Base-by-base conservation (phyloP, 148 eudicot genomes). In the Limonium bicolor region DNA sequence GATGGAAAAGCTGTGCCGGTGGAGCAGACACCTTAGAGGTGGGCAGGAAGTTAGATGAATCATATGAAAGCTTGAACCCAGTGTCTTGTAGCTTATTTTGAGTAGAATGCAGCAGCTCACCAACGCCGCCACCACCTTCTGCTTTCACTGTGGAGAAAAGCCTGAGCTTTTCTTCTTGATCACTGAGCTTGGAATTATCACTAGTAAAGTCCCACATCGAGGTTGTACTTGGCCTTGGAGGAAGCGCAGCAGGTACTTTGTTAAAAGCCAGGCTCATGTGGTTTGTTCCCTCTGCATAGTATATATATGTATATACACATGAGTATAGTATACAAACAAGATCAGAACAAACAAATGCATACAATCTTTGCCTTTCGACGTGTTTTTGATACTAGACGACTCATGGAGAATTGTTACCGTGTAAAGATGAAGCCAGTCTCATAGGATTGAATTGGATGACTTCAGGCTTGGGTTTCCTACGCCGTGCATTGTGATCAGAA, bases 401-500 rank as follows among this genome's bases (percentile, higher is more conserved):
- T n/a, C n/a, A n/a, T n/a, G n/a, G n/a, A n/a, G n/a, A n/a, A 36
- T n/a, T 10, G 39, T 24, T 66, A 80, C 83, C 80, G 42, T 67
- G 75, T 47, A 72, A 47, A 3, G 87, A 53, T 26, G 79, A 63
- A 23, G 82, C 43, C 29, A 74, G 55, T 51, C 83, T 55, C 55
- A 77, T 37, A 0, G 96, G 47, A 44, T 63, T 72, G 58, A 83
- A 72, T 36, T 67, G 90, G 45, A 74, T 62, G 2, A 75, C 60
- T 55, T 84, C 76, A 5, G 73, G 74, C 63, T 77, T 86, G 53
- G 90, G 87, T 63, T 78, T 84, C 49, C 95, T 68, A 48, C 97
- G 83, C 5, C 97, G 66, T 21, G 97, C 94, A 72, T 88, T 88
- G 53, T 88, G 97, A 57, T 84, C 93, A 52, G 82, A 74, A 23